phyloP scores from a whole-genome alignment of 2,329 filamentous ascomycete species.

The Aspergillus clavatus region DNA sequence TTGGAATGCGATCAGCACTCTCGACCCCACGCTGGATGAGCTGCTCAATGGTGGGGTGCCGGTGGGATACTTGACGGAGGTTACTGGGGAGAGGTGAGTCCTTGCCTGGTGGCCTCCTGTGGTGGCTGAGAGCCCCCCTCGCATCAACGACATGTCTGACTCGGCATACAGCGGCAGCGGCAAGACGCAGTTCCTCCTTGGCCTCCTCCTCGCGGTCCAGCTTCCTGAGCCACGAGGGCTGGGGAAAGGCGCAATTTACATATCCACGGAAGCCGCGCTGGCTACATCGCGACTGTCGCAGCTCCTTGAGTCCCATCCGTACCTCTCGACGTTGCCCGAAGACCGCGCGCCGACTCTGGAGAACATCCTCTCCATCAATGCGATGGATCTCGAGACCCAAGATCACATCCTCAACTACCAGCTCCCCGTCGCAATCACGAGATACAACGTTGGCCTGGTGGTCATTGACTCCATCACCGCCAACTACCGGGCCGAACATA shows the following conservation, averaged over 20 bases:
- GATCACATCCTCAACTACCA: constrained; percentile 93
- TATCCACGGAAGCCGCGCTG: constrained; percentile 85
- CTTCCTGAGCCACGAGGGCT: constrained; percentile 69
- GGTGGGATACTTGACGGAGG: constrained; percentile 75
- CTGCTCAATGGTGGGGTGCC: constrained; percentile 74
- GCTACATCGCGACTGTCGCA: constrained; percentile 77
- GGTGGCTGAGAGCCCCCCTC: too few relatives aligned
- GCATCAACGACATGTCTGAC: constrained; percentile 9
- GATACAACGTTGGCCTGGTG: constrained; percentile 73
- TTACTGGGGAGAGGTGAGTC: constrained; percentile 77
- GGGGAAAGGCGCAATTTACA: constrained; percentile 74
- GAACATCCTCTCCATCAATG: constrained; percentile 72
- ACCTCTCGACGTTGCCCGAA: constrained; percentile 46
- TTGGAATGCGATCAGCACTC: constrained; percentile 68
- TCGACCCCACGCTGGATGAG: constrained; percentile 68
- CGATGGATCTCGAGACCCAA: constrained; percentile 86
- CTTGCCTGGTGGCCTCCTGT: background rate
- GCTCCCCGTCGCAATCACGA: constrained; percentile 74
- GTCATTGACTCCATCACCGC: constrained; percentile 89
- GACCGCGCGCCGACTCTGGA: constrained; percentile 60
- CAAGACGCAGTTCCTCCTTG: constrained; percentile 90
- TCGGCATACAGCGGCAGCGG: constrained; percentile 64
- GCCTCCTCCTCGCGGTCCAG: constrained; percentile 77
- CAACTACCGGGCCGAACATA: constrained; percentile 84
- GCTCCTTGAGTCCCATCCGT: constrained; percentile 64